Evolutionary conservation across 1,284 basidiomycete genomes (phyloP).

Genomic region (Boletus smithii): DNA sequence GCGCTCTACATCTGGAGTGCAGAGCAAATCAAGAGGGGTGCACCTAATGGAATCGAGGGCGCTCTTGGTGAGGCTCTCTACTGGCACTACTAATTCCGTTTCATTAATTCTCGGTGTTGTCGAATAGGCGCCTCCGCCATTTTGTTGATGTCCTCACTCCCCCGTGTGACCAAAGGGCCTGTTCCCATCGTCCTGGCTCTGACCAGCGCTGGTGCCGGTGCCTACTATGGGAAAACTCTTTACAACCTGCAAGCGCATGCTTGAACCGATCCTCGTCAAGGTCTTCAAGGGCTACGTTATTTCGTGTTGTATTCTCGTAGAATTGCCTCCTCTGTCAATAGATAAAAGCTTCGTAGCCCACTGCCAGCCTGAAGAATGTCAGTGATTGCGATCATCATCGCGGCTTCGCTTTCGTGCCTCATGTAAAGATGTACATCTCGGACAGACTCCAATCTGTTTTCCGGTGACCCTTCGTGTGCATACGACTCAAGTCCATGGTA

Average conservation of each 20-base stretch:
- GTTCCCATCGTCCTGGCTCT: conserved; percentile 66
- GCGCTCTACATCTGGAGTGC: conserved; percentile 74
- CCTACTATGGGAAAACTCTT: conserved; percentile 71
- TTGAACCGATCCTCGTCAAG: conserved; percentile 10
- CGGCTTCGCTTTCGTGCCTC: background rate
- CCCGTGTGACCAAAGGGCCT: conserved; percentile 73
- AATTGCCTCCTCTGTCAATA: too few relatives aligned
- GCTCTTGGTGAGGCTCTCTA: conserved; percentile 62
- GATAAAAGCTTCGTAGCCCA: too few relatives aligned
- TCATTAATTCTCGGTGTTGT: background rate
- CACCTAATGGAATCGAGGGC: conserved; percentile 68
- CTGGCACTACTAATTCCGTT: background rate
- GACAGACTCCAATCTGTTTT: conserved; percentile 8
- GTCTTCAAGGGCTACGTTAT: too few relatives aligned
- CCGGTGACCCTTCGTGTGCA: conserved; percentile 1
- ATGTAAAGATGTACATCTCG: conserved; percentile 16
- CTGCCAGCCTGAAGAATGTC: conserved; percentile 1
- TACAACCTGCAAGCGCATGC: conserved; percentile 42
- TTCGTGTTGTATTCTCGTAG: conserved; percentile 15
- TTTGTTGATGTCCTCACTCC: conserved; percentile 74
- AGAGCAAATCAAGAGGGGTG: conserved; percentile 68
- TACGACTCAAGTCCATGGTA: conserved; percentile 7
- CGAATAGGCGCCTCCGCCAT: conserved; percentile 72
- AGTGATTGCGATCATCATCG: too few relatives aligned
- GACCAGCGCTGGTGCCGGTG: conserved; percentile 57